These are phyloP conservation scores for Ophiostoma quercus DNA, from an alignment of 2,329 filamentous ascomycete genomes.

Conservation along the genomic window DNA sequence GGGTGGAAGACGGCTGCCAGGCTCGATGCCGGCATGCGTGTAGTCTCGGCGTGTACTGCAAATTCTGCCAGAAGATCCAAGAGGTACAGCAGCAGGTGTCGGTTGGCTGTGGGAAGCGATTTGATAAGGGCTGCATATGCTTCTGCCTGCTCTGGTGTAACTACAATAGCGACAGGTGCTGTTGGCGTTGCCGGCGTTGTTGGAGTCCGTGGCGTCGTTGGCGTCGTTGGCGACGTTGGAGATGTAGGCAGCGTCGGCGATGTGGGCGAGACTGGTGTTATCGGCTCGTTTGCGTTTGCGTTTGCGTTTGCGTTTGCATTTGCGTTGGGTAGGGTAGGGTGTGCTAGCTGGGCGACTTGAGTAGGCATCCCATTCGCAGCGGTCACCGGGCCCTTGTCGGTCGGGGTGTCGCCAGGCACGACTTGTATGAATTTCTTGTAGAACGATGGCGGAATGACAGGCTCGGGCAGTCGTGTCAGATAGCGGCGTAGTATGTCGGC, in stretches of 20 bases:
- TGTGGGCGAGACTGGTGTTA: background rate
- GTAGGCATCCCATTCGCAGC: background rate
- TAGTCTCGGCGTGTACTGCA: background rate
- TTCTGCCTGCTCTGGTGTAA: background rate
- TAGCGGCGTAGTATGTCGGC: conserved; percentile 14
- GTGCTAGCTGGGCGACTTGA: background rate
- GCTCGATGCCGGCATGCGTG: conserved; percentile 16
- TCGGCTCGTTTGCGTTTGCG: background rate
- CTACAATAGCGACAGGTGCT: background rate
- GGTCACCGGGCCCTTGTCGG: background rate
- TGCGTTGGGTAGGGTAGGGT: background rate
- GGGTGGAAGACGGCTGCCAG: conserved; percentile 13
- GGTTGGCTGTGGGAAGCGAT: conserved; percentile 1
- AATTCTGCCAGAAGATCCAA: conserved; percentile 10
- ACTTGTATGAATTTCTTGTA: background rate
- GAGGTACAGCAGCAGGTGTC: conserved; percentile 16
- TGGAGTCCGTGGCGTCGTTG: background rate
- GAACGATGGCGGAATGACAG: background rate
- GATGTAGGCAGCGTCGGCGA: background rate
- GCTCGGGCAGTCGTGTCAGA: conserved; percentile 11
- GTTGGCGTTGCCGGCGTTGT: background rate
- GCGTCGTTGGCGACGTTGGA: background rate
- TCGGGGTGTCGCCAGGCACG: background rate
- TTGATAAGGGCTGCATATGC: conserved; percentile 3
- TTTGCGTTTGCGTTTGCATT: background rate